These are phyloP conservation scores for Arthrobotrys conoides DNA, from an alignment of 2,329 filamentous ascomycete species.

Conservation along the genomic window DNA sequence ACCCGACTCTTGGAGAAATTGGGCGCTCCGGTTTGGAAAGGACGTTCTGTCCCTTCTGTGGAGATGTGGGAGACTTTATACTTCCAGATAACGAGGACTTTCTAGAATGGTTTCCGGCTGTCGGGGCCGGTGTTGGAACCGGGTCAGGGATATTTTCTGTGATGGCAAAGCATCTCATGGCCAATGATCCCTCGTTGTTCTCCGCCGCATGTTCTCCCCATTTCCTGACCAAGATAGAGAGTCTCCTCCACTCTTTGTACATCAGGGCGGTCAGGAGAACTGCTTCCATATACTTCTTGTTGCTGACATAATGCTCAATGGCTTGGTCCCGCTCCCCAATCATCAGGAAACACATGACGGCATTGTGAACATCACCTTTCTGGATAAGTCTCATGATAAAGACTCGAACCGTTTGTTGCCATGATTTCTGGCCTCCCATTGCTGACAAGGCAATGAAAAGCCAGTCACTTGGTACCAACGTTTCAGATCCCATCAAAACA, in stretches of 20 bases:
- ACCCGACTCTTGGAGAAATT: constrained; percentile 55
- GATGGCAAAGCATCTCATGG: constrained; percentile 66
- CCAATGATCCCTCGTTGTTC: constrained; percentile 88
- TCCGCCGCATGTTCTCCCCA: constrained; percentile 95
- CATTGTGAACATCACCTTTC: constrained; percentile 89
- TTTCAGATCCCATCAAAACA: constrained; percentile 80
- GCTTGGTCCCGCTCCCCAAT: constrained; percentile 94
- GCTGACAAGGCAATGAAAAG: constrained; percentile 93
- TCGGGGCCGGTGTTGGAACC: constrained; percentile 32
- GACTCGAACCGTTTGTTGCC: constrained; percentile 89
- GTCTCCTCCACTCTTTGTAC: constrained; percentile 92
- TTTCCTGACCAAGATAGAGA: constrained; percentile 87
- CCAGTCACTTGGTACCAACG: constrained; percentile 96
- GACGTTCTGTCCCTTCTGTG: constrained; percentile 39
- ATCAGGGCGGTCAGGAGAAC: constrained; percentile 87
- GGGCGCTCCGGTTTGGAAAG: constrained; percentile 53
- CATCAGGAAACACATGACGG: constrained; percentile 91
- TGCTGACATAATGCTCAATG: constrained; percentile 94
- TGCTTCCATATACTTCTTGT: constrained; percentile 92
- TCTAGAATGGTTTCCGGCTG: constrained; percentile 49
- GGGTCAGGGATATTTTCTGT: constrained; percentile 56
- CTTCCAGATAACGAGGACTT: constrained; percentile 57
- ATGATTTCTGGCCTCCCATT: constrained; percentile 82
- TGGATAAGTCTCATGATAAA: constrained; percentile 92
- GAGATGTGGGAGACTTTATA: constrained; percentile 56